Evolutionary conservation across 2,329 filamentous ascomycete species (phyloP).

Genomic region (Botrytis elliptica): DNA sequence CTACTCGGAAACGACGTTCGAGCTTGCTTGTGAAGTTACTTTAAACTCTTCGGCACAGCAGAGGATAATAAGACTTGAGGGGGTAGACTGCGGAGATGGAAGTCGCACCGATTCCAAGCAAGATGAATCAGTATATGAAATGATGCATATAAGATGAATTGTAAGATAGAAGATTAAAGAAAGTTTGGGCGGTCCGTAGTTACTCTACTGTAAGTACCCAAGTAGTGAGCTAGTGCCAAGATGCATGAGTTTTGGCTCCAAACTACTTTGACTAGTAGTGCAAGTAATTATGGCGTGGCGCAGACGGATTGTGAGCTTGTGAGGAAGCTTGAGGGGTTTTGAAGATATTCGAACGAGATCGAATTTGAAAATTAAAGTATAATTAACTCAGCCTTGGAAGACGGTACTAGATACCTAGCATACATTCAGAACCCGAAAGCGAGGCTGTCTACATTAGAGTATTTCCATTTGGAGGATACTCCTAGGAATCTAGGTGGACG

Average conservation of each 20-base stretch:
- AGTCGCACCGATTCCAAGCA: not conserved
- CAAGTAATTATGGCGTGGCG: not conserved
- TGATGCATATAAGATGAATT: not conserved
- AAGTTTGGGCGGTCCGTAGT: not conserved
- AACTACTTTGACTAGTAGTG: constrained; percentile 5
- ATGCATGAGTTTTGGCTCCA: constrained; percentile 12
- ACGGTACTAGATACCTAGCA: not conserved
- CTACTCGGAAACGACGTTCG: not conserved
- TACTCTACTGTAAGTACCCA: not conserved
- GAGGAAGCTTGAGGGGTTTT: not conserved
- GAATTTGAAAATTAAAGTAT: not conserved
- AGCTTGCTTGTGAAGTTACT: not conserved
- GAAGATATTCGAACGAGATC: not conserved
- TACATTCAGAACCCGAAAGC: not conserved
- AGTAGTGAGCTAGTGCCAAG: not conserved
- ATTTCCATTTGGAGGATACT: not conserved
- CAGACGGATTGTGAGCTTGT: not conserved
- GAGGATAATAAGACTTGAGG: not conserved
- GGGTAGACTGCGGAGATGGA: not conserved
- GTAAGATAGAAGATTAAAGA: not conserved
- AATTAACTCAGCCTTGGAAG: not conserved
- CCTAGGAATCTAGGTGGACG: not conserved
- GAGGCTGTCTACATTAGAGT: not conserved
- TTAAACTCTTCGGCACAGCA: not conserved
- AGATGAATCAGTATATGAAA: not conserved